Conservation (phyloP, 306 rosid species). For the Leucaena leucocephala region DNA sequence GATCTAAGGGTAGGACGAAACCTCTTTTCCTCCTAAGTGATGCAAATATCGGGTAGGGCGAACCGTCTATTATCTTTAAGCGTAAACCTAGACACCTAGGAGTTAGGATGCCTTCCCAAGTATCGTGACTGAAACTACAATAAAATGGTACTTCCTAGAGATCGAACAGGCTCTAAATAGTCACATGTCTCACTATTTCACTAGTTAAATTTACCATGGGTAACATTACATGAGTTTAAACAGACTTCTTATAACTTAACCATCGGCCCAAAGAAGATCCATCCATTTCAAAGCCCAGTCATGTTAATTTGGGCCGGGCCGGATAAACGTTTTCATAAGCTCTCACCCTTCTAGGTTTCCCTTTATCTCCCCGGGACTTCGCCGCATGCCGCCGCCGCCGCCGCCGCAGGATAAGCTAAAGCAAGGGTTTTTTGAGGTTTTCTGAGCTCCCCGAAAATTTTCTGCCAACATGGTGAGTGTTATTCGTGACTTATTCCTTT, state of each 20-base stretch:
- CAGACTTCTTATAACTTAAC: neutral
- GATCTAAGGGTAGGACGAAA: too few relatives aligned
- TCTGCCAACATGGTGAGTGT: conserved; percentile 37
- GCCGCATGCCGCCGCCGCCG: neutral
- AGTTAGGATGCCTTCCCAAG: too few relatives aligned
- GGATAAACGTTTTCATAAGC: neutral
- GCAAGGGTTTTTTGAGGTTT: conserved; percentile 9
- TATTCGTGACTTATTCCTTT: neutral
- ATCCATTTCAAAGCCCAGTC: neutral
- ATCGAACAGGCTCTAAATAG: too few relatives aligned
- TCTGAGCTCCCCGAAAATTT: neutral
- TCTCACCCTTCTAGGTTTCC: neutral
- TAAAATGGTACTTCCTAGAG: too few relatives aligned
- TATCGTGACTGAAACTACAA: too few relatives aligned
- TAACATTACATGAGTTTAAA: neutral
- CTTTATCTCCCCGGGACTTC: neutral
- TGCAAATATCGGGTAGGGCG: too few relatives aligned
- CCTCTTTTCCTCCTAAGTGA: too few relatives aligned
- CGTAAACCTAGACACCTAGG: too few relatives aligned
- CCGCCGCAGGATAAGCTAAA: neutral
- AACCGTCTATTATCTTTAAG: too few relatives aligned
- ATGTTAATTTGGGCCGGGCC: conserved; percentile 23
- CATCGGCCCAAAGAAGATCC: neutral
- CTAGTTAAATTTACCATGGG: too few relatives aligned
- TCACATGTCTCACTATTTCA: too few relatives aligned